These are phyloP conservation scores for Clarireedia hainanense DNA, from an alignment of 2,329 filamentous ascomycete genomes.

Conservation along the genomic window DNA sequence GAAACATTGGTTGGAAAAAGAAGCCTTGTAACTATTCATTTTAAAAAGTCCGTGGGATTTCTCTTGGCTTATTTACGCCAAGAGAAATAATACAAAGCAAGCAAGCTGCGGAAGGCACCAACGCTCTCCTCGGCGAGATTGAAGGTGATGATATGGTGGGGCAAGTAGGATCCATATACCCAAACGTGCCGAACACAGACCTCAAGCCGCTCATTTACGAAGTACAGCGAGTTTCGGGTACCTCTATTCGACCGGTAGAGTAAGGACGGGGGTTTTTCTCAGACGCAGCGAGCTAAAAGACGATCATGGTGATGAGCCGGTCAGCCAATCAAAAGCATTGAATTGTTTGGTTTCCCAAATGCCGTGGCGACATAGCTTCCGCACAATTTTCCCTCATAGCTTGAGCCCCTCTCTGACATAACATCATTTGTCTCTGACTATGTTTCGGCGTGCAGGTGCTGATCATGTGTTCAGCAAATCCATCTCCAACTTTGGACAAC, in stretches of 20 bases:
- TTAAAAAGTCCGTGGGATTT: background rate
- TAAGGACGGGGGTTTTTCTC: too few relatives aligned
- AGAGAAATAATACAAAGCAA: background rate
- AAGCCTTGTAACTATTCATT: background rate
- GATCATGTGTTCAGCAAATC: too few relatives aligned
- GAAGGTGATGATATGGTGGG: background rate
- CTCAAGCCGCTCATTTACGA: background rate
- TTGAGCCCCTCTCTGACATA: too few relatives aligned
- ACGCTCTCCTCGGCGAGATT: background rate
- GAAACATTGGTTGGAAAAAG: background rate
- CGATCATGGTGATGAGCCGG: background rate
- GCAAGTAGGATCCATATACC: background rate
- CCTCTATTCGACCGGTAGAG: too few relatives aligned
- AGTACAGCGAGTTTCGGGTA: too few relatives aligned
- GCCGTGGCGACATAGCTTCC: too few relatives aligned
- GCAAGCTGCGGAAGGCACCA: background rate
- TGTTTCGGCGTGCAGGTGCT: too few relatives aligned
- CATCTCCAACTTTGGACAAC: too few relatives aligned
- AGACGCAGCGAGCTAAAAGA: background rate
- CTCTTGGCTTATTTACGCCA: slow-evolving; percentile 4
- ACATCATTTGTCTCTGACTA: too few relatives aligned
- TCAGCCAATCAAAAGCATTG: background rate
- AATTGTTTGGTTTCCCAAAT: background rate
- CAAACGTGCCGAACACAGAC: background rate
- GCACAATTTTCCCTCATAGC: too few relatives aligned